These are phyloP conservation scores for Spatholobus suberectus DNA, from an alignment of 306 rosid genomes.

Conservation along the genomic window DNA sequence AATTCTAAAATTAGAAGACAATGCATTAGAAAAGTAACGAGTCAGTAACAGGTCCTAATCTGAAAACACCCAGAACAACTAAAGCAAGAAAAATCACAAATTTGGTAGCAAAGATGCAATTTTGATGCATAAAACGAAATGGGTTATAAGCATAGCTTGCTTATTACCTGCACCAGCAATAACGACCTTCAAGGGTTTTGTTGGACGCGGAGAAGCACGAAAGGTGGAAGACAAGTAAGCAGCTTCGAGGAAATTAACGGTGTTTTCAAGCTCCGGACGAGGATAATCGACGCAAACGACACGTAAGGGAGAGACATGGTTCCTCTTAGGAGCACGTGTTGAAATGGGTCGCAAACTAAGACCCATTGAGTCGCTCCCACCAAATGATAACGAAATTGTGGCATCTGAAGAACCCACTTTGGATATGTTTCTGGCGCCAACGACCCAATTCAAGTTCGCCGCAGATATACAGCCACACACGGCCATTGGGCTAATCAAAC, in stretches of 20 bases:
- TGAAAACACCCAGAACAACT: constrained; percentile 28
- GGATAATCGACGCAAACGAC: constrained; percentile 91
- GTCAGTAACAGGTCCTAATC: not conserved
- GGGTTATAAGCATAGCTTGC: not conserved
- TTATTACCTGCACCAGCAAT: constrained; percentile 94
- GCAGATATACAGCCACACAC: constrained; percentile 65
- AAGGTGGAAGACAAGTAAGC: constrained; percentile 82
- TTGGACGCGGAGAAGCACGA: constrained; percentile 70
- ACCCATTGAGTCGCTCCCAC: constrained; percentile 61
- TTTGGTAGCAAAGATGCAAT: not conserved
- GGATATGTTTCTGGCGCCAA: constrained; percentile 37
- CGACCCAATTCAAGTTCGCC: constrained; percentile 55
- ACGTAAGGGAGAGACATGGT: constrained; percentile 54
- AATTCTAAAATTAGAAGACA: not conserved
- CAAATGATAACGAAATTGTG: constrained; percentile 56
- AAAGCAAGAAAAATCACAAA: constrained; percentile 13
- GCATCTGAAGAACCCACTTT: constrained; percentile 42
- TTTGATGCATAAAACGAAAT: constrained; percentile 1
- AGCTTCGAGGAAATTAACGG: constrained; percentile 85
- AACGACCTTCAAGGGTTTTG: constrained; percentile 73
- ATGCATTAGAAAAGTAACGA: not conserved
- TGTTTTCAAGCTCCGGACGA: constrained; percentile 80
- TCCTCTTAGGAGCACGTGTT: constrained; percentile 45
- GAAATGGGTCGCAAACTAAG: constrained; percentile 41
- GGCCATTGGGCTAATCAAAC: constrained; percentile 45